phyloP scores from a whole-genome alignment of 2,329 filamentous ascomycete genomes.

The Paraphoma chrysanthemicola region DNA sequence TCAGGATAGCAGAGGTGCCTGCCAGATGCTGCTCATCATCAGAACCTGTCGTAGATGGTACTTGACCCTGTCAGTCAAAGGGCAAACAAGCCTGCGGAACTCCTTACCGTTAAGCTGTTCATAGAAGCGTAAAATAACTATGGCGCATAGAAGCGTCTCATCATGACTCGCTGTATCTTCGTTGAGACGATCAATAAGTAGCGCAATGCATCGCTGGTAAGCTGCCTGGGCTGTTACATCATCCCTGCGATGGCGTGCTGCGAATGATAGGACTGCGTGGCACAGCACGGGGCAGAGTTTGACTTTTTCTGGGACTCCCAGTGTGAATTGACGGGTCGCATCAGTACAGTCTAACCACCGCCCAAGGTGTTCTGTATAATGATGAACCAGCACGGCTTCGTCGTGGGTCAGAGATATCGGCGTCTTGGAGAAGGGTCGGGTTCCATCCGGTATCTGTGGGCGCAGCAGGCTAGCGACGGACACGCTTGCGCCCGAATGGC shows the following conservation, averaged over 20 bases:
- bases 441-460: slow-evolving; percentile 6
- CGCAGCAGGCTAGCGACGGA: slow-evolving; percentile 19
- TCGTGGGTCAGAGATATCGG: slow-evolving; percentile 22
- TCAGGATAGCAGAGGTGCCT: slow-evolving; percentile 40
- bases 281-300: slow-evolving; percentile 35
- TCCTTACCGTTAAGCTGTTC: slow-evolving; percentile 38
- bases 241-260: slow-evolving; percentile 34
- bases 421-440: slow-evolving; percentile 6
- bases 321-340: slow-evolving; percentile 38
- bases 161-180: slow-evolving; percentile 35
- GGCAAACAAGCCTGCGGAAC: neutral
- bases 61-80: slow-evolving; percentile 6
- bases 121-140: slow-evolving; percentile 41
- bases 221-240: slow-evolving; percentile 25
- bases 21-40: slow-evolving; percentile 38
- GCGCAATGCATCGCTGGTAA: slow-evolving; percentile 36
- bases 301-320: slow-evolving; percentile 36
- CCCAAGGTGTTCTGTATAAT: slow-evolving; percentile 39
- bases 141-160: slow-evolving; percentile 37
- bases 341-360: slow-evolving; percentile 43
- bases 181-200: slow-evolving; percentile 39
- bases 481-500: slow-evolving; percentile 7
- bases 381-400: slow-evolving; percentile 37
- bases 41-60: slow-evolving; percentile 33
- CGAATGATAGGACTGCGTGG: slow-evolving; percentile 38